phyloP scores from a whole-genome alignment of 805 yeast genomes.

The Priceomyces haplophilus region DNA sequence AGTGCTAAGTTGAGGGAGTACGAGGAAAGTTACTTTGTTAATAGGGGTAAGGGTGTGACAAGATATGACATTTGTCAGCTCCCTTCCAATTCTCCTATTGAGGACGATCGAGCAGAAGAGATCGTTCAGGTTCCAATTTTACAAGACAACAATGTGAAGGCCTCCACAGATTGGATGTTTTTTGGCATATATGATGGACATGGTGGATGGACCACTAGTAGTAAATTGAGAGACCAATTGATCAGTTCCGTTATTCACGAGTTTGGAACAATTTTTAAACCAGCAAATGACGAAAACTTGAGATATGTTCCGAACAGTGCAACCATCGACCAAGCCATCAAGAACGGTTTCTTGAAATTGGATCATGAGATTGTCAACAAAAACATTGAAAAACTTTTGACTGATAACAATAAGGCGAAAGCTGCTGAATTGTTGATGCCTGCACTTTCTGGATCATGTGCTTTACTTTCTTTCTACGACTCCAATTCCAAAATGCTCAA shows the following conservation, averaged over 20 bases:
- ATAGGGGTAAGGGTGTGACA: conserved; percentile 81
- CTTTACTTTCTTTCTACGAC: conserved; percentile 82
- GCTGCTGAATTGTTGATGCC: conserved; percentile 81
- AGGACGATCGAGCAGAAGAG: conserved; percentile 87
- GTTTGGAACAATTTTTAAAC: conserved; percentile 61
- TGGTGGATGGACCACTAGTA: conserved; percentile 91
- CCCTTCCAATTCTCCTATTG: conserved; percentile 90
- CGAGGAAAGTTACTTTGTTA: conserved; percentile 78
- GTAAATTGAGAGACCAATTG: conserved; percentile 77
- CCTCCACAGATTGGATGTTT: conserved; percentile 76
- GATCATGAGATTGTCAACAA: conserved; percentile 85
- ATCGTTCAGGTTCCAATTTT: conserved; percentile 69
- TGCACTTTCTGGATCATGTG: conserved; percentile 94
- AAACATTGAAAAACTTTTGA: conserved; percentile 66
- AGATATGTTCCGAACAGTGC: conserved; percentile 66
- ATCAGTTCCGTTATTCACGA: conserved; percentile 76
- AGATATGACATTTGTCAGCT: conserved; percentile 89
- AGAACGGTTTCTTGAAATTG: conserved; percentile 72
- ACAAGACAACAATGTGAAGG: conserved; percentile 55
- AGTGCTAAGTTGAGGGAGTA: conserved; percentile 61
- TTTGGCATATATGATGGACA: conserved; percentile 98
- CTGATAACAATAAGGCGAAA: conserved; percentile 61
- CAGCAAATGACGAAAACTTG: conserved; percentile 48
- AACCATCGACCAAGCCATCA: conserved; percentile 74
- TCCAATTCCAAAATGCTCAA: conserved; percentile 65